Evolutionary conservation across 805 yeast species (phyloP).

Genomic region (Myxozyma neglecta): DNA sequence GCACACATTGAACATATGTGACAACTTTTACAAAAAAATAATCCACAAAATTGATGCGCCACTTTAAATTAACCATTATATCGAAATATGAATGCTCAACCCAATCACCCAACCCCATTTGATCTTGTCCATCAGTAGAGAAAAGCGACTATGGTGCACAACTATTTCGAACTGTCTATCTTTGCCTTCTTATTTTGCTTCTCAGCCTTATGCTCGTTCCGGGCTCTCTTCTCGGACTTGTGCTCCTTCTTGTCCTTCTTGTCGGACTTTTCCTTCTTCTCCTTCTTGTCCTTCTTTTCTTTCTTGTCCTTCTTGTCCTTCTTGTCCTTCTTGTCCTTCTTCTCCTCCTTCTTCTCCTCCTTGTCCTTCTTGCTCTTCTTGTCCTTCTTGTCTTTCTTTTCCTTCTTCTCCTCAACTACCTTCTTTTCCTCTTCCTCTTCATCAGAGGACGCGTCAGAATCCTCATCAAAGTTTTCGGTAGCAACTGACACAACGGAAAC

Average conservation of each 20-base stretch:
- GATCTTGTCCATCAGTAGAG: neutral
- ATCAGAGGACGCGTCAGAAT: constrained; percentile 42
- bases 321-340: constrained; percentile 32
- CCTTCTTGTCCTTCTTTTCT: constrained; percentile 31
- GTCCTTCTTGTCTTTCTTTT: constrained; percentile 35
- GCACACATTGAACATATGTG: neutral
- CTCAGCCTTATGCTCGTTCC: neutral
- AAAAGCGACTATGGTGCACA: constrained; percentile 3
- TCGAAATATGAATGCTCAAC: constrained; percentile 13
- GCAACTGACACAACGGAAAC: neutral
- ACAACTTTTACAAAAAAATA: constrained; percentile 8
- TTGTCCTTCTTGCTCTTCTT: constrained; percentile 40
- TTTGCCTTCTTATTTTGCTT: neutral
- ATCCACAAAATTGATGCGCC: constrained; percentile 13
- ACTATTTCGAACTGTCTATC: neutral
- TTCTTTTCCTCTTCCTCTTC: constrained; percentile 40
- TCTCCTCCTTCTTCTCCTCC: constrained; percentile 37
- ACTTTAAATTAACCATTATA: constrained; percentile 11
- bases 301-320: constrained; percentile 35
- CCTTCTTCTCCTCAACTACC: constrained; percentile 36
- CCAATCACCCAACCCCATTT: constrained; percentile 10
- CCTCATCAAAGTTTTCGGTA: constrained; percentile 36
- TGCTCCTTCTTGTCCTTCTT: constrained; percentile 15
- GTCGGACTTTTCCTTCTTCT: constrained; percentile 6
- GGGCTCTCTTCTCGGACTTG: constrained; percentile 5